Base-by-base conservation (phyloP, 352 stramenopile species). In the Phytophthora cryptogea region DNA sequence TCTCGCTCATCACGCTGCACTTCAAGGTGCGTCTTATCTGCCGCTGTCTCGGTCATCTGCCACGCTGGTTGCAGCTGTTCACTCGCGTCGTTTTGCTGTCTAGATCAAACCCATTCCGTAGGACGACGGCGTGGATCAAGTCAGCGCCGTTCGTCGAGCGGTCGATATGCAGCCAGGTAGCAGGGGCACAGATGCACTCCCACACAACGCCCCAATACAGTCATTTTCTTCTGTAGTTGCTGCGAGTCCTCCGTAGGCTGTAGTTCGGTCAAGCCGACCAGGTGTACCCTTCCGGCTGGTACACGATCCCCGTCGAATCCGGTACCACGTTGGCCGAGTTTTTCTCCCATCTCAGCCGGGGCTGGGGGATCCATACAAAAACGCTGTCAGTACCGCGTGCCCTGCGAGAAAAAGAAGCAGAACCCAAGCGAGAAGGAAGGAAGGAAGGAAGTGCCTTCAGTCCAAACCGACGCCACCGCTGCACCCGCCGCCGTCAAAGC, bases 1-100 rank as follows among this genome's bases (percentile, higher is more conserved):
- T 99, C 56, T 98, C 89, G 33, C 84, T 99, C 44, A 98, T 99
- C 66, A 94, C 83, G 13, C 70, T 98, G 28, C 96, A 99, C 80
- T 99, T 99, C 76, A 99, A 95, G 83, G 86, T 94, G 59, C 45
- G 52, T 61, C 33, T 49, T 56, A 28, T 66, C 37, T 39, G 42
- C 23, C 30, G n/a, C 41, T 36, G 6, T 13, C 37, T 28, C 16
- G 11, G 8, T 16, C 52, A 37, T 48, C 3, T 57, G 36, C 20
- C 32, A 11, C 6, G n/a, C n/a, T 32, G 32, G 41, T 48, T 10
- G 26, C 53, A 59, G 43, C 44, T 69, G 53, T 49, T 62, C 50
- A 20, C 45, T 73, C 26, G 63, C 35, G 17, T 57, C 35, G 45
- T 39, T 43, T 58, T n/a, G 27, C 36, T 58, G 23, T 35, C 11